Conservation (phyloP, 2,329 filamentous ascomycete species). For the Beauveria asiatica region DNA sequence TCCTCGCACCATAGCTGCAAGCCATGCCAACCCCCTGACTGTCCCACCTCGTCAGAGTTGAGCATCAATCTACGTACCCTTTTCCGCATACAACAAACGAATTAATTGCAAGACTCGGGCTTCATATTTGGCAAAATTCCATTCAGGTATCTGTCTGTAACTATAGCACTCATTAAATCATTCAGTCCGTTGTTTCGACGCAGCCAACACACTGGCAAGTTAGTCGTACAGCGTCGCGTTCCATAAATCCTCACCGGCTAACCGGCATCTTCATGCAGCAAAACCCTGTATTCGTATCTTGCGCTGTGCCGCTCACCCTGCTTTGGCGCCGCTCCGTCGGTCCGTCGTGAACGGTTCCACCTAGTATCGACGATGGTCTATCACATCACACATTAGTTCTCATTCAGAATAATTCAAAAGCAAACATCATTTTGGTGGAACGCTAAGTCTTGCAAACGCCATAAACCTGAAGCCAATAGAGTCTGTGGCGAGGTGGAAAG, state of each 20-base stretch:
- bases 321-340: background rate
- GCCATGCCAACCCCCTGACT: background rate
- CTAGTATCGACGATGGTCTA: slow-evolving; percentile 18
- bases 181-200: background rate
- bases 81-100: no score
- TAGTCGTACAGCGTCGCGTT: background rate
- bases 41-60: background rate
- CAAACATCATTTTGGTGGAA: slow-evolving; percentile 5
- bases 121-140: background rate
- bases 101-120: background rate
- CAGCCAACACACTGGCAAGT: background rate
- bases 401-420: background rate
- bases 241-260: background rate
- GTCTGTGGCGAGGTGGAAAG: background rate
- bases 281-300: background rate
- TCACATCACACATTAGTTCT: slow-evolving; percentile 14
- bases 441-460: slow-evolving; percentile 2
- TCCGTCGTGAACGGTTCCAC: slow-evolving; percentile 4
- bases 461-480: slow-evolving; percentile 1
- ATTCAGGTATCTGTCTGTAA: slow-evolving; percentile 7
- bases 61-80: no score
- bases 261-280: slow-evolving; percentile 1
- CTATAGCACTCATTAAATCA: slow-evolving; percentile 1
- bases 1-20: slow-evolving; percentile 1
- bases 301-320: background rate